Conservation (phyloP, 2,329 filamentous ascomycete genomes). For the Apiospora phragmitis region DNA sequence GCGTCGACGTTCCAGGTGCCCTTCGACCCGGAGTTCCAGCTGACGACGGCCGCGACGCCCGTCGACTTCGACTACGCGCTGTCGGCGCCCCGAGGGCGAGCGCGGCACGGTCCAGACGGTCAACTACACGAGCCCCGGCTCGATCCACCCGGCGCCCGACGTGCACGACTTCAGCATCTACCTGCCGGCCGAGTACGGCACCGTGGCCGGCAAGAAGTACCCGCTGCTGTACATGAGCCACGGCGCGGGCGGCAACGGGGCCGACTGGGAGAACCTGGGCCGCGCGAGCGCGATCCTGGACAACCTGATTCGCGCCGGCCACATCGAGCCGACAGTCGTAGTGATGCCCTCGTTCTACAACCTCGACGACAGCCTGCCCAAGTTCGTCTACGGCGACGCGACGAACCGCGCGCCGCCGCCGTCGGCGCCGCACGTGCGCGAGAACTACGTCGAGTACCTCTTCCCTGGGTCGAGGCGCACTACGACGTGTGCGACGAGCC, state of each 20-base stretch:
- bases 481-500: constrained; percentile 25
- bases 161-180: constrained; percentile 30
- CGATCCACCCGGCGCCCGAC: constrained; percentile 28
- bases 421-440: constrained; percentile 20
- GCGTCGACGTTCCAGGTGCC: constrained; percentile 31
- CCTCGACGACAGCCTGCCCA: constrained; percentile 3
- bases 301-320: constrained; percentile 28
- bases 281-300: constrained; percentile 30
- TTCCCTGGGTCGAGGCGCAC: constrained; percentile 28
- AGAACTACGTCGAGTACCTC: constrained; percentile 28
- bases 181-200: constrained; percentile 27
- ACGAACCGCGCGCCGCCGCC: constrained; percentile 20
- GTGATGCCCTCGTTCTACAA: constrained; percentile 25
- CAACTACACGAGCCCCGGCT: constrained; percentile 32
- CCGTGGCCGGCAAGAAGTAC: constrained; percentile 23
- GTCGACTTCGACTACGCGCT: constrained; percentile 27
- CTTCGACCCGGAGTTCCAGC: constrained; percentile 27
- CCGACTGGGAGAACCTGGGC: constrained; percentile 32
- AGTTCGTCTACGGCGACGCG: background rate
- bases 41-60: constrained; percentile 7
- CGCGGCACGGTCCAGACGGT: constrained; percentile 26
- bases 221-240: constrained; percentile 31
- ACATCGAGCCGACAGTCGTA: constrained; percentile 30
- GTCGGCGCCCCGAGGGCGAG: constrained; percentile 18
- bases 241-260: constrained; percentile 29